Conservation (phyloP, 306 rosid genomes). For the Luffa aegyptiaca region DNA sequence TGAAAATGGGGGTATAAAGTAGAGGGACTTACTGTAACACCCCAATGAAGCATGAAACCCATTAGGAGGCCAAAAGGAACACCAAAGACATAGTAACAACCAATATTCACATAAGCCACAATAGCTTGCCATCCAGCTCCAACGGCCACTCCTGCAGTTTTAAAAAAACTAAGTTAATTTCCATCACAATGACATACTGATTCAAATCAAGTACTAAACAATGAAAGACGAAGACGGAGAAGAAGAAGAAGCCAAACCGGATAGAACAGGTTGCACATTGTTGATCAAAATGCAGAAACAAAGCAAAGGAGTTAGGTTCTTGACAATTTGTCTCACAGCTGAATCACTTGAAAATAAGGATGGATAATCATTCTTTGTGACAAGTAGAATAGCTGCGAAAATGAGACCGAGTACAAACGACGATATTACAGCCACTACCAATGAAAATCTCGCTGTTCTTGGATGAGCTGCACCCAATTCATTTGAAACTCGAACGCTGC, state of each 20-base stretch:
- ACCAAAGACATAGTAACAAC: constrained; percentile 64
- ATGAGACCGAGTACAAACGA: constrained; percentile 26
- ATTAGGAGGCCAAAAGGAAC: constrained; percentile 57
- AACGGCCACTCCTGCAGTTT: constrained; percentile 54
- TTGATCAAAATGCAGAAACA: constrained; percentile 58
- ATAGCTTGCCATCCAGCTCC: constrained; percentile 85
- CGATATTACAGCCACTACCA: constrained; percentile 52
- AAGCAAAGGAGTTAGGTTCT: constrained; percentile 56
- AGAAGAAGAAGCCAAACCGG: constrained; percentile 23
- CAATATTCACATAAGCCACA: constrained; percentile 65
- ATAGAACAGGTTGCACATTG: constrained; percentile 76
- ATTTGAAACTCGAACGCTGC: constrained; percentile 85
- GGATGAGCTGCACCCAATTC: constrained; percentile 88
- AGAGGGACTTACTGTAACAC: constrained; percentile 32
- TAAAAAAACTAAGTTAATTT: background rate
- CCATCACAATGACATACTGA: background rate
- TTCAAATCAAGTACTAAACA: background rate
- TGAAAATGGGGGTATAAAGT: background rate
- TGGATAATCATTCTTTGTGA: constrained; percentile 33
- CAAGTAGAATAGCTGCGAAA: constrained; percentile 31
- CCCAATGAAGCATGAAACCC: constrained; percentile 42
- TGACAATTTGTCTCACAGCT: constrained; percentile 32
- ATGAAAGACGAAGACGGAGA: background rate
- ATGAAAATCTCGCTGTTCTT: constrained; percentile 67
- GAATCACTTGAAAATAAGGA: constrained; percentile 40